Percentiles rank a stretch among this genome's conserved stretches.
Conservation (phyloP, 2,329 filamentous ascomycete genomes). For the Verticillium isaacii region DNA sequence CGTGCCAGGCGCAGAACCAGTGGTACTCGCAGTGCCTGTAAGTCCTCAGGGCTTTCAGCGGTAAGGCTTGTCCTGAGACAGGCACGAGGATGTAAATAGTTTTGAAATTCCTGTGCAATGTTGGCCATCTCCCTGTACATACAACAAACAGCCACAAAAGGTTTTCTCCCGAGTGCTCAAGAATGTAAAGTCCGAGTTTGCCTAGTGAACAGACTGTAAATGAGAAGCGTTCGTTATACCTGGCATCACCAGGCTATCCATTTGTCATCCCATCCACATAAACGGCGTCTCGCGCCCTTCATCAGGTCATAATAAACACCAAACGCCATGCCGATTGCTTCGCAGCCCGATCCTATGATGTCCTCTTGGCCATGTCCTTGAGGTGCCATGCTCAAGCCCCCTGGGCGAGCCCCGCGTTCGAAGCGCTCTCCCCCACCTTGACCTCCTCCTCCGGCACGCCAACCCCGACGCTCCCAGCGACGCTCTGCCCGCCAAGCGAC, state of each 20-base stretch:
- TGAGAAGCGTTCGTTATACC: too few relatives aligned
- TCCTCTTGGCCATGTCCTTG: background rate
- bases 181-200: too few relatives aligned
- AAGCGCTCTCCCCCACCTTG: slow-evolving; percentile 57
- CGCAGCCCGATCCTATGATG: background rate
- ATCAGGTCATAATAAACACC: background rate
- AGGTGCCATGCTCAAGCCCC: background rate
- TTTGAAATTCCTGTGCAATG: background rate
- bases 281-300: background rate
- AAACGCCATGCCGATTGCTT: background rate
- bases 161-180: too few relatives aligned
- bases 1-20: slow-evolving; percentile 8
- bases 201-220: too few relatives aligned
- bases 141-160: background rate
- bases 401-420: slow-evolving; percentile 35
- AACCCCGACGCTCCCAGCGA: slow-evolving; percentile 39
- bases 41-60: background rate
- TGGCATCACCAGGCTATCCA: too few relatives aligned
- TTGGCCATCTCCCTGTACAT: background rate
- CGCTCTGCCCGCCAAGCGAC: slow-evolving; percentile 34
- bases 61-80: background rate
- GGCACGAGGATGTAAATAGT: background rate
- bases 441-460: slow-evolving; percentile 57
- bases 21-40: slow-evolving; percentile 15
- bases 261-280: background rate